phyloP scores from a whole-genome alignment of 495 filamentous ascomycete genomes.

The Aspergillus asperescens region DNA sequence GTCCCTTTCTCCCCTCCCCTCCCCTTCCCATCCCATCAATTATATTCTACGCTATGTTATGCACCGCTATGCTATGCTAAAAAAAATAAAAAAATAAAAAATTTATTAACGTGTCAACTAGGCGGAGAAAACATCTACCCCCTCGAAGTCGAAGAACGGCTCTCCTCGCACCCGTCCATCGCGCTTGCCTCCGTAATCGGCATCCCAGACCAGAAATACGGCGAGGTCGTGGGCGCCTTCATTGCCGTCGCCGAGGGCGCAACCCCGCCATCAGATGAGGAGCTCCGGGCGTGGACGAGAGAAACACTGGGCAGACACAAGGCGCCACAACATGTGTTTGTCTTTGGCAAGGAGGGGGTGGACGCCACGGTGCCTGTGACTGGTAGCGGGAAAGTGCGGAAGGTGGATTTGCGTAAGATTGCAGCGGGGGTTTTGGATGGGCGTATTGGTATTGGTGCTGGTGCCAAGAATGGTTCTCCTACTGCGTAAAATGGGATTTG shows the following conservation, averaged over 20 bases:
- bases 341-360: slow-evolving; percentile 58
- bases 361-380: slow-evolving; percentile 54
- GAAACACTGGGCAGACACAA: slow-evolving; percentile 61
- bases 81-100: not conserved
- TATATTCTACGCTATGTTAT: not conserved
- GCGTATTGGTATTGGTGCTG: slow-evolving; percentile 12
- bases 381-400: slow-evolving; percentile 67
- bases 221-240: slow-evolving; percentile 64
- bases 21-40: not conserved
- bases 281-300: slow-evolving; percentile 55
- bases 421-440: slow-evolving; percentile 45
- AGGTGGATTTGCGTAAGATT: slow-evolving; percentile 58
- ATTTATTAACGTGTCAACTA: too few species aligned
- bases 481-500: not conserved
- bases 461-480: not conserved
- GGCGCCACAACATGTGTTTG: slow-evolving; percentile 60
- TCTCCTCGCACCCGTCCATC: slow-evolving; percentile 52
- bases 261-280: slow-evolving; percentile 38
- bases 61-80: not conserved
- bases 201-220: slow-evolving; percentile 56
- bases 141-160: slow-evolving; percentile 65
- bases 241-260: slow-evolving; percentile 31
- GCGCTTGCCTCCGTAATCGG: slow-evolving; percentile 56
- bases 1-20: not conserved
- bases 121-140: slow-evolving; percentile 79